Evolutionary conservation across 441 rosid species (phyloP).

Genomic region (Rhodomyrtus psidioides): DNA sequence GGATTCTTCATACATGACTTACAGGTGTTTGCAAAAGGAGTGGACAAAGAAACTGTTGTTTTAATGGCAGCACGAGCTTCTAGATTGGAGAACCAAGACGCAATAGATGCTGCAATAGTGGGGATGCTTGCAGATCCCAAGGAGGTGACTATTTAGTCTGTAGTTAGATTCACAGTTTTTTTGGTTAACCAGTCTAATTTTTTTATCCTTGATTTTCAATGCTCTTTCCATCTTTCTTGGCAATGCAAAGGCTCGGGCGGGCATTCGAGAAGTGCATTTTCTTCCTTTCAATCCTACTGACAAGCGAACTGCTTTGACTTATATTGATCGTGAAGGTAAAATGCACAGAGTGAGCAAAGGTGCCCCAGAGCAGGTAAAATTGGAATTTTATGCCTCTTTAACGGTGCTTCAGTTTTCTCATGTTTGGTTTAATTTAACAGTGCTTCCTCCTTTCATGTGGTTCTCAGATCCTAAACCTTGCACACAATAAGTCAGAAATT

Average conservation of each 20-base stretch:
- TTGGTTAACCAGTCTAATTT: background rate
- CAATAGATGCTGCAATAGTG: background rate
- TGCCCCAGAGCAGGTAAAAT: constrained; percentile 91
- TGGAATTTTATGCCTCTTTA: background rate
- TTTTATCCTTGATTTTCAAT: background rate
- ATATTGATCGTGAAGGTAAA: constrained; percentile 62
- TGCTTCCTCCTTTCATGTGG: background rate
- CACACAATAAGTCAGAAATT: constrained; percentile 76
- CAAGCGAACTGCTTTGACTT: constrained; percentile 91
- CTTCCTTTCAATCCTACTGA: constrained; percentile 98
- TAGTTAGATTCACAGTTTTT: background rate
- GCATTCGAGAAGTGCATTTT: constrained; percentile 80
- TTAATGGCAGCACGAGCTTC: background rate
- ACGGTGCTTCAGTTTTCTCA: background rate
- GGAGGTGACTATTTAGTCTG: background rate
- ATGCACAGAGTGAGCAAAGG: constrained; percentile 99
- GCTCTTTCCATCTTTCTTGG: constrained; percentile 1
- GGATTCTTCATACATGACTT: background rate
- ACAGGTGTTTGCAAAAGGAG: background rate
- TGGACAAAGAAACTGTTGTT: background rate
- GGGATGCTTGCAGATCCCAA: background rate
- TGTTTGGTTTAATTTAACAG: background rate
- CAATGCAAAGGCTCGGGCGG: constrained; percentile 77
- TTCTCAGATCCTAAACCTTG: constrained; percentile 73
- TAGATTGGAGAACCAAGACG: background rate